A percentile compares a stretch with the other conserved stretches of the same genome.
These are phyloP conservation scores for Cyclotella atomus DNA, from an alignment of 108 stramenopile species.

Conservation along the genomic window DNA sequence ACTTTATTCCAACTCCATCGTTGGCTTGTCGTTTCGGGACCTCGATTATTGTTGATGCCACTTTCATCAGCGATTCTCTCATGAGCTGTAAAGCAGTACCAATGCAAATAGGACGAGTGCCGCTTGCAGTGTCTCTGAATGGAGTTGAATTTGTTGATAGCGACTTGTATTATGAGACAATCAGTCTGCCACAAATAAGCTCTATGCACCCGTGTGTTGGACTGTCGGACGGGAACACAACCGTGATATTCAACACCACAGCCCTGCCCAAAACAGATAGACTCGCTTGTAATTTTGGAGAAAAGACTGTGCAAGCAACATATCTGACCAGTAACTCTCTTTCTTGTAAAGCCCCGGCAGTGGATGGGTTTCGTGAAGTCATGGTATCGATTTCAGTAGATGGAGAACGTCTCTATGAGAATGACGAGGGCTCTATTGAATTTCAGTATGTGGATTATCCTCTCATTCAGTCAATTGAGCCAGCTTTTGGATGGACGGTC, in stretches of 20 bases:
- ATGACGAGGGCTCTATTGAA: not conserved
- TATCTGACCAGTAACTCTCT: constrained; percentile 23
- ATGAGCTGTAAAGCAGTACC: constrained; percentile 28
- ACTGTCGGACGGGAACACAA: constrained; percentile 11
- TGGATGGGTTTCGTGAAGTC: not conserved
- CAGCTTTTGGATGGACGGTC: constrained; percentile 37
- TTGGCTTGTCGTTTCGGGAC: constrained; percentile 36
- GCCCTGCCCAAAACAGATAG: constrained; percentile 9
- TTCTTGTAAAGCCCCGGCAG: constrained; percentile 13
- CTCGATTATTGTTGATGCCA: constrained; percentile 15
- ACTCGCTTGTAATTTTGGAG: constrained; percentile 39
- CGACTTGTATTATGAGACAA: constrained; percentile 26
- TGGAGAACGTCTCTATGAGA: constrained; percentile 22
- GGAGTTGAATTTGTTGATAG: constrained; percentile 32
- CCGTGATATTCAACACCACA: constrained; percentile 31
- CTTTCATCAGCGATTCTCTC: constrained; percentile 23
- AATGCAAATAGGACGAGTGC: constrained; percentile 3
- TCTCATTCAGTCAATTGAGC: constrained; percentile 13
- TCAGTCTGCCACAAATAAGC: constrained; percentile 33
- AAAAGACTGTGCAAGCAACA: constrained; percentile 16
- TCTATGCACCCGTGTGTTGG: constrained; percentile 31
- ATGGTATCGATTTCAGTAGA: constrained; percentile 40
- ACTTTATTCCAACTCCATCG: constrained; percentile 25
- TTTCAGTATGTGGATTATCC: constrained; percentile 35
- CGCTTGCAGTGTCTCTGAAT: constrained; percentile 21